These are phyloP conservation scores for Microcyclospora pomicola DNA, from an alignment of 2,329 filamentous ascomycete genomes.

Conservation along the genomic window DNA sequence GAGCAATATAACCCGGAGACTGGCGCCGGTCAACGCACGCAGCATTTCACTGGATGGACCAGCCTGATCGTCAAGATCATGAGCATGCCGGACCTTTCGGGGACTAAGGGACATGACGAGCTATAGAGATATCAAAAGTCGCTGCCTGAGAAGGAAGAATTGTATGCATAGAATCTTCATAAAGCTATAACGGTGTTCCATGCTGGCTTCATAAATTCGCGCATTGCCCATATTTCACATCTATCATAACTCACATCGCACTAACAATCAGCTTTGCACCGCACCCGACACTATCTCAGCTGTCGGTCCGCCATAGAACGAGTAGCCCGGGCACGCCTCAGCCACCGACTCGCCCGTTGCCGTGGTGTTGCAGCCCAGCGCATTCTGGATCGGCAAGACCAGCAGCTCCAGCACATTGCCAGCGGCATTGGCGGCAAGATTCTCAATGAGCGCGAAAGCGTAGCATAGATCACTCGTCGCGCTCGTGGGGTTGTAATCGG, in stretches of 20 bases:
- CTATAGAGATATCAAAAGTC: conserved; percentile 21
- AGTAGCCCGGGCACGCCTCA: neutral
- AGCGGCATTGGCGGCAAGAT: neutral
- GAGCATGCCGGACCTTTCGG: conserved; percentile 64
- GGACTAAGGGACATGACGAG: conserved; percentile 31
- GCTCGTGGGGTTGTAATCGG: neutral
- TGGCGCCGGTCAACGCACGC: conserved; percentile 82
- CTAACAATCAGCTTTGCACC: neutral
- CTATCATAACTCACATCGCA: too few species aligned
- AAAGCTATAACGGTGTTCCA: too few species aligned
- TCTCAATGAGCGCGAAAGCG: neutral
- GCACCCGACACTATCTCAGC: neutral
- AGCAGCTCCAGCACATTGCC: neutral
- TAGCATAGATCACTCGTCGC: neutral
- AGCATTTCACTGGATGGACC: conserved; percentile 99
- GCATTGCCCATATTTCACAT: too few species aligned
- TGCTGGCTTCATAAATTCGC: too few species aligned
- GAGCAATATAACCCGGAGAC: conserved; percentile 96
- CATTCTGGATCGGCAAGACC: neutral
- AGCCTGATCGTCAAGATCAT: conserved; percentile 95
- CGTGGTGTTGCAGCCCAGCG: neutral
- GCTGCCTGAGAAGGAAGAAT: too few species aligned
- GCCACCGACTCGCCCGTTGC: neutral
- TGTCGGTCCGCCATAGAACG: neutral
- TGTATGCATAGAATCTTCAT: too few species aligned